phyloP scores from a whole-genome alignment of 352 stramenopile species.

The Stramenopiles sp. region DNA sequence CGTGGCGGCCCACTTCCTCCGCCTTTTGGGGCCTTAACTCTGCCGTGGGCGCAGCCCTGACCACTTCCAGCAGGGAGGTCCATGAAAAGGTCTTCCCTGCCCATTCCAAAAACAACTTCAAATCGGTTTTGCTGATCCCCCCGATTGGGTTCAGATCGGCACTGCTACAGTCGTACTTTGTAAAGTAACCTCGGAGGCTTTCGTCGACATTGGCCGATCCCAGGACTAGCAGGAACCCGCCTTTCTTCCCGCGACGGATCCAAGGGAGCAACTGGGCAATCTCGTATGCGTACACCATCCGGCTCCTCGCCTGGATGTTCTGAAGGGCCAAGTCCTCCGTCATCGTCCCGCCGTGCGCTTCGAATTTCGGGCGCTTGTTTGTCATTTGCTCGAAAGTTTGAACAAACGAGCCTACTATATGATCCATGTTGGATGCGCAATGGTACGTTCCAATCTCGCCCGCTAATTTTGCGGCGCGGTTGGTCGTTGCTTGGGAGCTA shows the following conservation, averaged over 20 bases:
- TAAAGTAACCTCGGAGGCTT: constrained; percentile 93
- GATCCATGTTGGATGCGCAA: constrained; percentile 79
- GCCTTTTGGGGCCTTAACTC: constrained; percentile 79
- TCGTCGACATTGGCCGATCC: constrained; percentile 96
- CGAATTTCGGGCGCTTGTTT: constrained; percentile 67
- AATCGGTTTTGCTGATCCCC: constrained; percentile 73
- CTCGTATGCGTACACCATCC: constrained; percentile 95
- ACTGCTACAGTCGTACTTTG: constrained; percentile 97
- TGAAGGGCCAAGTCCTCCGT: constrained; percentile 88
- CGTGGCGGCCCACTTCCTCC: constrained; percentile 34
- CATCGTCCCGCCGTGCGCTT: constrained; percentile 58
- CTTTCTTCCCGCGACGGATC: constrained; percentile 48
- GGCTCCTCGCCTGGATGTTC: constrained; percentile 91
- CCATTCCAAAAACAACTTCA: constrained; percentile 88
- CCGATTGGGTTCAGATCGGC: constrained; percentile 96
- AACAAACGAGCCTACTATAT: constrained; percentile 65
- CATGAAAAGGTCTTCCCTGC: constrained; percentile 69
- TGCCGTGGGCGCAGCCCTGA: constrained; percentile 75
- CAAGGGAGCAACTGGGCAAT: constrained; percentile 92
- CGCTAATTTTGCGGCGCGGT: constrained; percentile 58
- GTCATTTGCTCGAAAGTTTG: constrained; percentile 41
- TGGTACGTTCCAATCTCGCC: constrained; percentile 84
- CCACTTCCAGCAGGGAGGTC: constrained; percentile 65
- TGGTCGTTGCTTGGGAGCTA: constrained; percentile 66
- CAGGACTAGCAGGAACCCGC: constrained; percentile 89